These are phyloP conservation scores for Isatis tinctoria DNA, from an alignment of 345 rosid species.

Conservation along the genomic window DNA sequence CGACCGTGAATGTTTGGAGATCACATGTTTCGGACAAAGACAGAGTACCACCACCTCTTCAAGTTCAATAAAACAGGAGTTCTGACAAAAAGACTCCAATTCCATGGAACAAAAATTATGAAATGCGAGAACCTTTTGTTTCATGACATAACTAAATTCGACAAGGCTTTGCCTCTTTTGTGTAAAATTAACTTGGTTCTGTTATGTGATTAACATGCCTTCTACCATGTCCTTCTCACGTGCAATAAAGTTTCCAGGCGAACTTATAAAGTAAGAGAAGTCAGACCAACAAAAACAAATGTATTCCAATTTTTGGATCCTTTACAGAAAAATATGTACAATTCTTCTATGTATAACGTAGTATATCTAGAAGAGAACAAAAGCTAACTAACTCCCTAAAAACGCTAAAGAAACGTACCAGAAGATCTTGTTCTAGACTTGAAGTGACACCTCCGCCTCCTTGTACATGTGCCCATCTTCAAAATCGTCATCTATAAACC, in stretches of 20 bases:
- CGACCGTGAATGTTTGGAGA: conserved; percentile 40
- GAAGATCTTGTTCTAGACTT: background rate
- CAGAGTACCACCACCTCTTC: background rate
- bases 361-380: background rate
- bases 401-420: background rate
- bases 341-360: background rate
- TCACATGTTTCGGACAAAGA: background rate
- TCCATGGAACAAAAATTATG: background rate
- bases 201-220: too few relatives aligned
- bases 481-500: too few relatives aligned
- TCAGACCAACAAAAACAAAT: background rate
- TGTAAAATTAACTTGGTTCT: background rate
- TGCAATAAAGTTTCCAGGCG: background rate
- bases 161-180: background rate
- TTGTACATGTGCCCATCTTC: too few relatives aligned
- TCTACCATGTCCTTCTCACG: too few relatives aligned
- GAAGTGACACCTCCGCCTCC: too few relatives aligned
- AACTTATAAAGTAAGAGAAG: background rate
- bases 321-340: conserved; percentile 14
- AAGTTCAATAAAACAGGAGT: background rate
- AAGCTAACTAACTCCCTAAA: background rate
- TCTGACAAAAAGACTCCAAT: background rate
- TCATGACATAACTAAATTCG: background rate
- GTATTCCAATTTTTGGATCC: background rate
- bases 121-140: background rate